Conservation (phyloP, 106 monocot species). For the Dendrobium chrysotoxum region DNA sequence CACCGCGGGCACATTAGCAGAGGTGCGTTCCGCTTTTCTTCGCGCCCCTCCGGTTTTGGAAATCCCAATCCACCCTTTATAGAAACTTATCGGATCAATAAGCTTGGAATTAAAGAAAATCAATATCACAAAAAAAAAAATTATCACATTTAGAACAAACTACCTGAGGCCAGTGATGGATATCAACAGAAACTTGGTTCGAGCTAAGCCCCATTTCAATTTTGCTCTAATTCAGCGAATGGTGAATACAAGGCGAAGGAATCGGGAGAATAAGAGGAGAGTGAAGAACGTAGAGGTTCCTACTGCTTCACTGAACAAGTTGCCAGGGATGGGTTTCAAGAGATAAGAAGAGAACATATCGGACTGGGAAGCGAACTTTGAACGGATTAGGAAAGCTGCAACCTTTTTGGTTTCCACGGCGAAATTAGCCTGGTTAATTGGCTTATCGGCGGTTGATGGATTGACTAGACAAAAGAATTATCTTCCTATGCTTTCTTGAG, state of each 20-base stretch:
- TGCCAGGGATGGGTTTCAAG: neutral
- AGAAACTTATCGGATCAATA: neutral
- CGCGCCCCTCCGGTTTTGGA: neutral
- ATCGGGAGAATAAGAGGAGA: neutral
- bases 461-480: neutral
- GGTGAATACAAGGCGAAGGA: neutral
- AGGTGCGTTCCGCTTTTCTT: neutral
- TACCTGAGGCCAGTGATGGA: neutral
- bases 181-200: neutral
- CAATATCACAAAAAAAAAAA: neutral
- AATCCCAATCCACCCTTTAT: neutral
- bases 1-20: neutral
- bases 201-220: neutral
- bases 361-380: neutral
- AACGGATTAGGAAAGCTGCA: neutral
- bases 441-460: too few species aligned
- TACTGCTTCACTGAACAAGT: neutral
- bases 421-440: neutral
- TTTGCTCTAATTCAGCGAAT: neutral
- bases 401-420: neutral
- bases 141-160: neutral
- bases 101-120: neutral
- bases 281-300: neutral
- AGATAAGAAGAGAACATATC: constrained; percentile 4
- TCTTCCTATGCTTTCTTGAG: neutral